A percentile compares a stretch with the other conserved stretches of the same genome.
Evolutionary conservation across 2,329 filamentous ascomycete species (phyloP).

Genomic region (Scedosporium apiospermum): DNA sequence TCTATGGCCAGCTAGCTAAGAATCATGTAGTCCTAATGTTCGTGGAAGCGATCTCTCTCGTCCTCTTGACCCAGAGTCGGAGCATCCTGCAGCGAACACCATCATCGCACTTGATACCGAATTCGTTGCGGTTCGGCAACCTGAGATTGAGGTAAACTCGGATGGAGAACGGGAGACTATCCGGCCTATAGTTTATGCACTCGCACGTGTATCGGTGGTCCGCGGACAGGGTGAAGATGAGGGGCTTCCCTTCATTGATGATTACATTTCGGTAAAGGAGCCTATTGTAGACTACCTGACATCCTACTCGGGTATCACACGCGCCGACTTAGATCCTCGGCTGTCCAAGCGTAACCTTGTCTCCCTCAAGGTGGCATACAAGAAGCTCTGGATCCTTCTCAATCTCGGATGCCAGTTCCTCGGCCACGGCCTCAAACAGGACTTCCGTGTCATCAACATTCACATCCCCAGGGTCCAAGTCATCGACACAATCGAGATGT

Average conservation of each 20-base stretch:
- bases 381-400: conserved; percentile 93
- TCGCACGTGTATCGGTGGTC: conserved; percentile 88
- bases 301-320: conserved; percentile 82
- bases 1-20: conserved; percentile 8
- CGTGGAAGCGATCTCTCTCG: conserved; percentile 44
- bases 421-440: conserved; percentile 85
- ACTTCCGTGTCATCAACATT: conserved; percentile 97
- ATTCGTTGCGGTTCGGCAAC: conserved; percentile 85
- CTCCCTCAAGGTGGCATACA: conserved; percentile 84
- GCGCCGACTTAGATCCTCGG: conserved; percentile 72
- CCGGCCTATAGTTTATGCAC: conserved; percentile 77
- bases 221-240: conserved; percentile 70
- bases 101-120: conserved; percentile 91
- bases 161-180: conserved; percentile 90
- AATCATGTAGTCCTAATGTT: neutral
- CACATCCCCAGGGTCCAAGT: conserved; percentile 84
- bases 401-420: conserved; percentile 92
- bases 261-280: conserved; percentile 89
- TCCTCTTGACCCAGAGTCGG: conserved; percentile 44
- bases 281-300: conserved; percentile 93
- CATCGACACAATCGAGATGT: conserved; percentile 88
- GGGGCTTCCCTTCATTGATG: conserved; percentile 86
- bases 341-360: conserved; percentile 76
- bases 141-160: conserved; percentile 93
- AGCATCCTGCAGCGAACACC: conserved; percentile 60